Conservation (phyloP, 1,284 basidiomycete species). For the Athelia psychrophila region DNA sequence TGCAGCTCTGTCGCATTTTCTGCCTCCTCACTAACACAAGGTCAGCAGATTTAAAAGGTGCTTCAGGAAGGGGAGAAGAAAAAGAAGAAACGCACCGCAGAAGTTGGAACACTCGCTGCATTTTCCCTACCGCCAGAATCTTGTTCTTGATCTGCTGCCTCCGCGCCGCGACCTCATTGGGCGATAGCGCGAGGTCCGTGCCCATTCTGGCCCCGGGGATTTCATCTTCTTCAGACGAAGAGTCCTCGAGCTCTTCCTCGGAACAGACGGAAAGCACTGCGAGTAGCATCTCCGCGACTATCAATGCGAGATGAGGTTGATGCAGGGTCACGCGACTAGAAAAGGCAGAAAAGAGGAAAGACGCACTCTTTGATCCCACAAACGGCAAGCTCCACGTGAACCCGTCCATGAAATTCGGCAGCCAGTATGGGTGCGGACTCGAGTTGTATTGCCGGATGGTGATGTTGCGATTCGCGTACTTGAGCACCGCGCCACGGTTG, state of each 20-base stretch:
- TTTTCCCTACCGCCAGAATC: conserved; percentile 89
- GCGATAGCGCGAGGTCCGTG: conserved; percentile 31
- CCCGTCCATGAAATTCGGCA: conserved; percentile 99
- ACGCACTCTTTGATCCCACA: conserved; percentile 94
- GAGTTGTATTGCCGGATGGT: conserved; percentile 97
- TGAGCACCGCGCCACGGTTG: conserved; percentile 95
- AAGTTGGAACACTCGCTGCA: conserved; percentile 89
- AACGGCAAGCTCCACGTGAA: conserved; percentile 99
- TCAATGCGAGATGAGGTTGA: no score
- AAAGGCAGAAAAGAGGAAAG: no score
- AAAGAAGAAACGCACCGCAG: conserved; percentile 65
- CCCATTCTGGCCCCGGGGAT: conserved; percentile 17
- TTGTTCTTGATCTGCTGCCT: conserved; percentile 92
- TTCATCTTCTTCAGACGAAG: conserved; percentile 41
- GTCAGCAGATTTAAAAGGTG: background rate
- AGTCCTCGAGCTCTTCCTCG: conserved; percentile 89
- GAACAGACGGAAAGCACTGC: conserved; percentile 93
- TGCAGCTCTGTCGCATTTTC: conserved; percentile 92
- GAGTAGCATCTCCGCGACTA: conserved; percentile 96
- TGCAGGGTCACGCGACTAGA: no score
- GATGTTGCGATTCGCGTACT: conserved; percentile 86
- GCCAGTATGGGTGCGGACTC: conserved; percentile 86
- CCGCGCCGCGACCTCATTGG: conserved; percentile 44
- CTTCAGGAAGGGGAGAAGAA: conserved; percentile 2
- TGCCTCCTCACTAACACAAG: conserved; percentile 78